Base-by-base conservation (phyloP, 1,139 yeast species). In the Diutina scorzettiae region DNA sequence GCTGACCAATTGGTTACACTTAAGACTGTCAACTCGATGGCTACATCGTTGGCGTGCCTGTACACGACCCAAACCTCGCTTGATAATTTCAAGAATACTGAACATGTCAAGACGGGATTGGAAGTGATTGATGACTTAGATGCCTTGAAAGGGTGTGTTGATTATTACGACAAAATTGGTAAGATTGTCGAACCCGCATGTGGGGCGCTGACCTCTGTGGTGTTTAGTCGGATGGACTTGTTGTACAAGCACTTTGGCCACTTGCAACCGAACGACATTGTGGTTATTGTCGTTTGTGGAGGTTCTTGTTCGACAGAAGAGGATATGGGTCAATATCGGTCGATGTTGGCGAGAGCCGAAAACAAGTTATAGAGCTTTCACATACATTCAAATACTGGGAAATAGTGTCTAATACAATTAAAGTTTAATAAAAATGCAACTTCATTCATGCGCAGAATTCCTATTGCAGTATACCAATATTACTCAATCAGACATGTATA, bases 261-360 rank as follows among this genome's bases (percentile, higher is more conserved):
- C 21, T 56, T 74, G 43, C 44, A 51, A 0, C 44, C 58, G 2
- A 73, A 74, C 37, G 82, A 78, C 45, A 66, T 71, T 4, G 63
- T 79, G 1, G 69, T 79, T 2, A 58, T 77, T 12, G 68, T 79
- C 36, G 82, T 76, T 1, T 80, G 86, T 54, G 86, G 87, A 3
- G 87, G 86, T 1, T 65, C 74, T 2, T 62, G 64, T 41, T 34
- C 49, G 18, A 43, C 46, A 27, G 45, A 44, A 16, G 42, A 43
- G 11, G 29, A 30, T 27, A 31, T 49, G 29, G 17, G 21, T 3
- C 40, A 40, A 33, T 49, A 42, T 43, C 29, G 43, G 19, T 20
- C 20, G 19, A 40, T 47, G 45, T 18, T 47, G 29, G 20, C 29
- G 9, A 16, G 37, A 21, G 24, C 39, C 39, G 19, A 12, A 17